Base-by-base conservation (phyloP, 1,139 yeast species). In the Debaryomyces sp. region DNA sequence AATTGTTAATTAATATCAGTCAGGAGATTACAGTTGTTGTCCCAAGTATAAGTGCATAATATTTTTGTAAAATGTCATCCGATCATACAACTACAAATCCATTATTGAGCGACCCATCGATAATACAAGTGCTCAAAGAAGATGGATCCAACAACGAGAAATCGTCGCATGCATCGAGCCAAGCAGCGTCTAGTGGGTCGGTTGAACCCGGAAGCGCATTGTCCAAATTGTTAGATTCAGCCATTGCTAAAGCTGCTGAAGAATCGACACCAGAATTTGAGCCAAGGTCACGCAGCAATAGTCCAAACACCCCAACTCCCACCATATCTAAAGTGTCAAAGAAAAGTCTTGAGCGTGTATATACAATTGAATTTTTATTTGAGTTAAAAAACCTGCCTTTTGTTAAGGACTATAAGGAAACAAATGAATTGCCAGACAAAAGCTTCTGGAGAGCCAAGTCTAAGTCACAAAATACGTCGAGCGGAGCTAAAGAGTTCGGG, bases 241-340 rank as follows among this genome's bases (percentile, higher is more conserved):
- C 77, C 26, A 71, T 72, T 60, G 78, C 80, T 27, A 75, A 78
- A 39, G 81, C 82, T 9, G 81, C 81, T 40, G 73, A 71, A 50
- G 82, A 77, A 49, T 57, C 71, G 10, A 72, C 79, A 4, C 78
- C 80, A 2, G 80, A 73, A 37, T 47, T 66, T 17, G 73, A 63
- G 22, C 60, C 57, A n/a, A 48, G 49, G 24, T 47, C 51, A n/a
- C 46, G 22, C 26, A 50, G 50, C 34, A 41, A 50, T 30, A 48
- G 52, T 38, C 52, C 53, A 22, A 48, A 53, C 27, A 51, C 51
- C 17, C 50, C 40, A 8, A 44, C 57, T 45, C 35, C 45, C 15
- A 46, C 56, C 47, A 29, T 54, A 51, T 36, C 44, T 13, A 46
- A 57, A 49, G 24, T 54, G 45, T 42, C 58, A 54, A 24, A 18